Evolutionary conservation across 257 asterid species (phyloP).

Genomic region (Solanum okadae): DNA sequence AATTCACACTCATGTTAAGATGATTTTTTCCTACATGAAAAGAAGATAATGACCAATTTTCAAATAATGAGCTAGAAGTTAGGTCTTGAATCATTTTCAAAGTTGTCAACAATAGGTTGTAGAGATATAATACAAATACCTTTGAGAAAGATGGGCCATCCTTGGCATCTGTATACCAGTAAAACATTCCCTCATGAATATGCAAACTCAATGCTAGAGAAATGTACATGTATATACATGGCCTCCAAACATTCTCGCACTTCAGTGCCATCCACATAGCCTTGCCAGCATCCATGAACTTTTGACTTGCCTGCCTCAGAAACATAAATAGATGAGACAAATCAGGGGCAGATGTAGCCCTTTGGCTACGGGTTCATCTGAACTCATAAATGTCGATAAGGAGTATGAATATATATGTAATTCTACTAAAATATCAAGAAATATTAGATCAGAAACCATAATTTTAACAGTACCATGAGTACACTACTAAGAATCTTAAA

Average conservation of each 20-base stretch:
- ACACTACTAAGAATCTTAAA: not conserved
- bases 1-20: not conserved
- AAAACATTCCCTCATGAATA: conserved; percentile 73
- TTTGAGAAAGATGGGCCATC: conserved; percentile 71
- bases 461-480: not conserved
- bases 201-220: conserved; percentile 62
- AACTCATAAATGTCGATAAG: not conserved
- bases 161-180: conserved; percentile 59
- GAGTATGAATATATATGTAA: not conserved
- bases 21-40: not conserved
- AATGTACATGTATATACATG: conserved; percentile 55
- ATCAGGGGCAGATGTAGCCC: not conserved
- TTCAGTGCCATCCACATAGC: conserved; percentile 46
- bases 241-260: conserved; percentile 60
- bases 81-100: not conserved
- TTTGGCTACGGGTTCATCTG: not conserved
- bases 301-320: conserved; percentile 24
- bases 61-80: not conserved
- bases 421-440: not conserved
- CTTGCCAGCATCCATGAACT: conserved; percentile 31
- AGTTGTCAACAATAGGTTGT: not conserved
- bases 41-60: not conserved
- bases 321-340: not conserved
- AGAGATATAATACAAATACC: conserved; percentile 16
- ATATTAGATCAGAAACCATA: not conserved